phyloP scores from a whole-genome alignment of 345 rosid genomes.

The Eucalyptus sideroxylon region DNA sequence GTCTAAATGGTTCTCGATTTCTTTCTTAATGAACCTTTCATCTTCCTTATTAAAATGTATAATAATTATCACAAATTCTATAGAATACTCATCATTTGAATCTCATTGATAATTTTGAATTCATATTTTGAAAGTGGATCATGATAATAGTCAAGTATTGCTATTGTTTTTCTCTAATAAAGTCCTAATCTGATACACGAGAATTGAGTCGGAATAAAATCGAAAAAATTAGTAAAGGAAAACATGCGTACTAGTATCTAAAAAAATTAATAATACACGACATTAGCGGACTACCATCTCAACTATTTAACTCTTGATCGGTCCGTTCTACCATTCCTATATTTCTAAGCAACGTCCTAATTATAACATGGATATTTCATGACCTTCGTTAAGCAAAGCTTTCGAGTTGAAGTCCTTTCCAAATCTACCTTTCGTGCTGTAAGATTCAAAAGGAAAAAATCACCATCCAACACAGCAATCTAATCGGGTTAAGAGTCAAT shows the following conservation, averaged over 20 bases:
- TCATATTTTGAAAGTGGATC: not conserved
- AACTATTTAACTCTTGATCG: not conserved
- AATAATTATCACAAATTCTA: not conserved
- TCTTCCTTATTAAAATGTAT: not conserved
- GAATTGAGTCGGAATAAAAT: not conserved
- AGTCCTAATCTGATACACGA: not conserved
- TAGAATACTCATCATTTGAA: not conserved
- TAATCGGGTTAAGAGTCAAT: not conserved
- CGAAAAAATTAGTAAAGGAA: not conserved
- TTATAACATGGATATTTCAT: not conserved
- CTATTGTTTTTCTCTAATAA: not conserved
- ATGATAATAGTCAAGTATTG: not conserved
- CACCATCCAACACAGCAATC: not conserved
- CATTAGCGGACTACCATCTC: not conserved
- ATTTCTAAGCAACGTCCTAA: not conserved
- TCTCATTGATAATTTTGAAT: not conserved
- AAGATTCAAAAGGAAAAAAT: not conserved
- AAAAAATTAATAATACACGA: not conserved
- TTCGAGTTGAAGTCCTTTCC: not conserved
- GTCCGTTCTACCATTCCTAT: accelerated
- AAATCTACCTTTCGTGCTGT: accelerated
- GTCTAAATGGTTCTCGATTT: too few species aligned
- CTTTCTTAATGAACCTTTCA: not conserved
- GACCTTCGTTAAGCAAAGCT: not conserved
- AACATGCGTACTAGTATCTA: not conserved